phyloP scores from a whole-genome alignment of 371 early-diverging fungal genomes.

The Mortierella sp. region DNA sequence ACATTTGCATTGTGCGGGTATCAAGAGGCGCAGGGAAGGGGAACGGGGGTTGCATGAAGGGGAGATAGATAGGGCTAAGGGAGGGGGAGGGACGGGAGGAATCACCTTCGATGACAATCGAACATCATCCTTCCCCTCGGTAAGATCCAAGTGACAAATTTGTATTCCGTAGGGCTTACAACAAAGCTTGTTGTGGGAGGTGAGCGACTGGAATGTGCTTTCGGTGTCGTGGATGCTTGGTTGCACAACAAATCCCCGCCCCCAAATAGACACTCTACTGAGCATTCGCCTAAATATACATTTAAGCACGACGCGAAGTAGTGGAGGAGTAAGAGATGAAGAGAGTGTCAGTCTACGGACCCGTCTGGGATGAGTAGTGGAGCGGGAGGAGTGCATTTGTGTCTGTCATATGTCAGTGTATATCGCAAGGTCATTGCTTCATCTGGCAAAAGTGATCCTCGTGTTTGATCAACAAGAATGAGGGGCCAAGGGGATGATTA shows the following conservation, averaged over 20 bases:
- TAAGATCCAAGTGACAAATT: neutral
- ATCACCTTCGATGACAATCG: neutral
- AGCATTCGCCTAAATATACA: neutral
- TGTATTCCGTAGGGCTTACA: neutral
- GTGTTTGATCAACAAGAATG: neutral
- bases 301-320: neutral
- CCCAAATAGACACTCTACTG: neutral
- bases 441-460: too few species aligned
- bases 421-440: neutral
- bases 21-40: too few species aligned
- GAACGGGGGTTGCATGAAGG: too few species aligned
- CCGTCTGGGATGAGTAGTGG: neutral
- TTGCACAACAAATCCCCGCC: neutral
- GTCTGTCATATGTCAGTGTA: conserved; percentile 1
- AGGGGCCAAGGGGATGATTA: too few species aligned
- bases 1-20: too few species aligned
- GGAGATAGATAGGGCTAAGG: too few species aligned
- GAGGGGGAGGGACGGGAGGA: neutral
- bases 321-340: neutral
- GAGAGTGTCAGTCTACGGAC: neutral
- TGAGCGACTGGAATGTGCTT: neutral
- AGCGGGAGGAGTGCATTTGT: neutral
- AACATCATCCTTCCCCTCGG: neutral
- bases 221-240: neutral
- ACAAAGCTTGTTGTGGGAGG: neutral